Base-by-base conservation (phyloP, 805 yeast species). In the Jamesozyma spencerorum region DNA sequence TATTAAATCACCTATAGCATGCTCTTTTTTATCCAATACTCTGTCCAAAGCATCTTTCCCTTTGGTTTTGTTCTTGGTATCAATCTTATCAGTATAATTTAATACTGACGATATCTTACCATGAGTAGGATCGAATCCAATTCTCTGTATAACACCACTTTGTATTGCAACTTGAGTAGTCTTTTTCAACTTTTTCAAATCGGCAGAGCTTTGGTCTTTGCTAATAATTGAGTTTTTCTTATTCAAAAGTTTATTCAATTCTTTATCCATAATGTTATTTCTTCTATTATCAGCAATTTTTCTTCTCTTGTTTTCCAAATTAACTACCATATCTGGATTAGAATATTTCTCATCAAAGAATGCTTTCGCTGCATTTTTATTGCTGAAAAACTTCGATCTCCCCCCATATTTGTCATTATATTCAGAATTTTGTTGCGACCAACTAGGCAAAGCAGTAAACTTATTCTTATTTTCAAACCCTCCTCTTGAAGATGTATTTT, bases 121-220 rank as follows among this genome's bases (percentile, higher is more conserved):
- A 32, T 44, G 59, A 35, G 75, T 69, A 2, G 80, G 80, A 53
- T 75, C 79, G 48, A 70, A 75, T 2, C 81, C 81, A 32, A 75
- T 54, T 13, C 59, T 56, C 15, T 60, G 57, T 14, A 74, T 51
- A 28, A 68, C 58, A 2, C 63, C 58, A 34, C 63, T 54, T n/a
- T 64, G 62, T 46, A 70, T 64, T 3, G 74, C 71, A 14, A 62
- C 58, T 42, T 58, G 58, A 5, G 66, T 48, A 7, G 64, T 47
- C 3, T 48, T 51, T 34, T 53, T 53, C 34, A 59, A 47, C 17
- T 56, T 54, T 31, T 48, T 47, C 26, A 56, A 51, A 18, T 49
- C 48, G 18, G 45, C 41, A 39, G 44, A 45, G 43, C 39, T 53
- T 32, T 54, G 32, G 32, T 57, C 51, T 31, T 49, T 44, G 35